Conservation (phyloP, 768 basidiomycete species). For the Kwoniella bestiolae region DNA sequence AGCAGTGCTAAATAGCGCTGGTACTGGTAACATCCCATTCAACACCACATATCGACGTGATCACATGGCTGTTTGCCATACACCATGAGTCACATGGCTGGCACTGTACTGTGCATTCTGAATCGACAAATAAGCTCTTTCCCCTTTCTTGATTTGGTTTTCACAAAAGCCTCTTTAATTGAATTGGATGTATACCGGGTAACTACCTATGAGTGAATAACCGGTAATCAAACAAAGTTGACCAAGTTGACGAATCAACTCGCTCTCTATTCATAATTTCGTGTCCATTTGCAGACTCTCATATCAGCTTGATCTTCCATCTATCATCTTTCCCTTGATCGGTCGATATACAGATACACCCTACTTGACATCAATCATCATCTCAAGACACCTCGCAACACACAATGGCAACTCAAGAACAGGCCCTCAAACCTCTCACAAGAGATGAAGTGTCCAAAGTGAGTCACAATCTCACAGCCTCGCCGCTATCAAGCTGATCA, state of each 20-base stretch:
- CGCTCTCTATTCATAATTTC: constrained; percentile 17
- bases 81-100: too few relatives aligned
- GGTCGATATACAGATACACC: too few relatives aligned
- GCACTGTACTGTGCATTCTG: too few relatives aligned
- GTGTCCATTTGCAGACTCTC: neutral
- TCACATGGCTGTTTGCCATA: too few relatives aligned
- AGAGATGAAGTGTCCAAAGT: constrained; percentile 77
- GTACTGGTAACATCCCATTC: too few relatives aligned
- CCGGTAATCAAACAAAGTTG: constrained; percentile 18
- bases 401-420: constrained; percentile 47
- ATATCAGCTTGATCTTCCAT: neutral
- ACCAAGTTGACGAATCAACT: constrained; percentile 19
- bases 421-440: constrained; percentile 61
- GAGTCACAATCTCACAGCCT: constrained; percentile 26
- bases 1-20: too few relatives aligned
- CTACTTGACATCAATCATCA: too few relatives aligned
- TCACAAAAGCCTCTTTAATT: constrained; percentile 1
- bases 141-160: neutral
- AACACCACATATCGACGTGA: too few relatives aligned
- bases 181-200: neutral
- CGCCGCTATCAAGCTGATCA: constrained; percentile 4
- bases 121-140: neutral
- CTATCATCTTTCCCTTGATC: neutral
- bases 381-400: neutral
- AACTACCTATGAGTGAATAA: neutral